Percentiles rank a stretch among this genome's conserved stretches.
phyloP scores from a whole-genome alignment of 2,329 filamentous ascomycete species.

The Metarhizium robertsii region DNA sequence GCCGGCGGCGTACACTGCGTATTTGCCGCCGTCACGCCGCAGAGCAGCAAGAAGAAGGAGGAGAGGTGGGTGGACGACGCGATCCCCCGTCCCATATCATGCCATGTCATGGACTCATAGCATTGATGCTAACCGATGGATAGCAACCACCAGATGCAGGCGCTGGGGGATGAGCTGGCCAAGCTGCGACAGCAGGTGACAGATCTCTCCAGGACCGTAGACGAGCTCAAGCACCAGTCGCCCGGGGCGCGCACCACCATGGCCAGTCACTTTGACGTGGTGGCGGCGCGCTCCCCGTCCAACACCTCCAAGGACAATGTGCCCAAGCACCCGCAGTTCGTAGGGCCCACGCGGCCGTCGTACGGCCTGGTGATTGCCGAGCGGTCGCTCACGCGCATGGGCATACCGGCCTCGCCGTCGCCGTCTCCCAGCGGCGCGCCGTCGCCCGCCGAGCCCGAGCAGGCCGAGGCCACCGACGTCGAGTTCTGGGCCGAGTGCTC shows the following conservation, averaged over 20 bases:
- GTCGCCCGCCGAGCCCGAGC: conserved; percentile 10
- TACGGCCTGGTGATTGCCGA: conserved; percentile 27
- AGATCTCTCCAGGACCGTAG: conserved; percentile 16
- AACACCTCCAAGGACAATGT: conserved; percentile 11
- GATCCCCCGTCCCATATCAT: not conserved
- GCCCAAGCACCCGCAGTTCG: conserved; percentile 24
- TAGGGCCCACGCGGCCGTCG: conserved; percentile 25
- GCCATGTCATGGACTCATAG: not conserved
- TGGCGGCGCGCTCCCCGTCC: conserved; percentile 10
- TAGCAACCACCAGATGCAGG: conserved; percentile 9
- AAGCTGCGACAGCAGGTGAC: conserved; percentile 21
- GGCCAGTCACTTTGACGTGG: conserved; percentile 7
- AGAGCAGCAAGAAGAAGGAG: conserved; percentile 12
- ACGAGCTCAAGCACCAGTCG: conserved; percentile 16
- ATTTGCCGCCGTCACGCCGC: conserved; percentile 13
- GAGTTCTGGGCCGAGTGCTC: conserved; percentile 16
- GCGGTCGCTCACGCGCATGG: conserved; percentile 24
- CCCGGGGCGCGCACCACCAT: conserved; percentile 7
- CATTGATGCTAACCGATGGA: not conserved
- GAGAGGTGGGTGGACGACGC: conserved; percentile 11
- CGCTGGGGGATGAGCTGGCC: conserved; percentile 18
- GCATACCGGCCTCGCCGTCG: conserved; percentile 19
- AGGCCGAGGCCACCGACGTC: conserved; percentile 6
- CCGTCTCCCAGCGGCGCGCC: conserved; percentile 15
- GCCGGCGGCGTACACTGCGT: conserved; percentile 17